Evolutionary conservation across 768 basidiomycete species (phyloP), one percentile per base, ranked within the genome.

Genomic region (Mycena olivaceomarginata): DNA sequence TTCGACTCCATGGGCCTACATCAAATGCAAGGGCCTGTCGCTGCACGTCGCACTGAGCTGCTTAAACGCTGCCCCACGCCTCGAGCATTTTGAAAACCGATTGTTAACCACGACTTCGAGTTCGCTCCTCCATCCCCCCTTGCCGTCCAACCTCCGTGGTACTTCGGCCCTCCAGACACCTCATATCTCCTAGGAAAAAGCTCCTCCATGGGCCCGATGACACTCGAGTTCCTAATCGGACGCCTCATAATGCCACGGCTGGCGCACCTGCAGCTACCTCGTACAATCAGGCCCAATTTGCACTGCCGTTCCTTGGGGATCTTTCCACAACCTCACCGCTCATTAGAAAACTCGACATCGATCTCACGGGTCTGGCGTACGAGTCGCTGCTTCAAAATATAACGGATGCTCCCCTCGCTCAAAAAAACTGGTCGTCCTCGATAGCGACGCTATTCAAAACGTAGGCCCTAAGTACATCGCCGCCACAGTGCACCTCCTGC

Each of bases 341-440:
- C n/a, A 31, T n/a, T 72, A 4, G 71, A 72, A 22, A 72, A 2
- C 70, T 72, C 60, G 25, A 7, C 37, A 15, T 71, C 46, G 60
- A 63, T 43, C 46, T 71, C 1, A 22, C 45, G 46, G 48, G 70
- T 9, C 70, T 71, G 37, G 16, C 62, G 10, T 31, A 41, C 2
- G 46, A 63, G 2, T 71, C 70, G 13, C 62, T 71, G 7, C 5
- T 40, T 37, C 18, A 62, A 9, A 62, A 10, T 31, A 57, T 70
- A 15, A n/a, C 37, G 10, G 13, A 40, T 8, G 13, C 60, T 71
- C 12, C 20, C 25, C 46, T 13, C 5, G 1, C 70, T 71, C 4
- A n/a, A 18, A 51, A n/a, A 63, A 41, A n/a, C 62, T 71, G 11
- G 22, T 51, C 18, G 59, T 48, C 43, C 1, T 60, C 5, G 57